Conservation (phyloP, 2,329 filamentous ascomycete species). For the Corniculantispora saksenae region DNA sequence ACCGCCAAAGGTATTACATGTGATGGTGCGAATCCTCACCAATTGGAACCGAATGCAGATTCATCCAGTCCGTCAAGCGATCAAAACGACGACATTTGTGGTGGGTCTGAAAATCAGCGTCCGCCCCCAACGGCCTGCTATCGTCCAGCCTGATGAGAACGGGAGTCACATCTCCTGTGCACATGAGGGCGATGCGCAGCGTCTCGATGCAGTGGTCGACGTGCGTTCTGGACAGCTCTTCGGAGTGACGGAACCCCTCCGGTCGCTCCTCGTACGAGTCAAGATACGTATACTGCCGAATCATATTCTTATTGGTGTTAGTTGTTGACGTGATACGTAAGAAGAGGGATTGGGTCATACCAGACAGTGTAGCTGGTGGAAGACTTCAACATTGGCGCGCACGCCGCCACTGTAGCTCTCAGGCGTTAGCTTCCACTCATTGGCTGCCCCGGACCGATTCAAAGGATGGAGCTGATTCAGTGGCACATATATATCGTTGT, state of each 20-base stretch:
- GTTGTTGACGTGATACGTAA: too few relatives aligned
- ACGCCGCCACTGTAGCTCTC: too few relatives aligned
- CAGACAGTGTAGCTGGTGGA: slow-evolving; percentile 24
- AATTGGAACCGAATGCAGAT: too few relatives aligned
- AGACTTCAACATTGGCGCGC: slow-evolving; percentile 22
- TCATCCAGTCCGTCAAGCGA: too few relatives aligned
- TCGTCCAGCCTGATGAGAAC: slow-evolving; percentile 14
- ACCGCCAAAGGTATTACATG: too few relatives aligned
- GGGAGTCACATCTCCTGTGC: slow-evolving; percentile 23
- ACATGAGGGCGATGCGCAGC: slow-evolving; percentile 24
- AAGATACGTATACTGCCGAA: too few relatives aligned
- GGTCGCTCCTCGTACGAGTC: slow-evolving; percentile 21
- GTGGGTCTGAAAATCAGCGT: slow-evolving; percentile 22
- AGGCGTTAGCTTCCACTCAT: slow-evolving; percentile 16
- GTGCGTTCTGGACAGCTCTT: slow-evolving; percentile 21
- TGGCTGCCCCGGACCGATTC: slow-evolving; percentile 9
- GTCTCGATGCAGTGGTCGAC: slow-evolving; percentile 24
- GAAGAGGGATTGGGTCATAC: slow-evolving; percentile 4
- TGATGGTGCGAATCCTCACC: too few relatives aligned
- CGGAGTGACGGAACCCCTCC: slow-evolving; percentile 15
- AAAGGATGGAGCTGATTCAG: too few relatives aligned
- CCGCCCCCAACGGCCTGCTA: background rate
- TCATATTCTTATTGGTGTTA: too few relatives aligned
- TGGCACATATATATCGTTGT: slow-evolving; percentile 9
- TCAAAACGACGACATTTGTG: slow-evolving; percentile 25